Percentiles rank a stretch among this genome's conserved stretches.
phyloP scores from a whole-genome alignment of 441 rosid genomes.

The Viola pubescens region DNA sequence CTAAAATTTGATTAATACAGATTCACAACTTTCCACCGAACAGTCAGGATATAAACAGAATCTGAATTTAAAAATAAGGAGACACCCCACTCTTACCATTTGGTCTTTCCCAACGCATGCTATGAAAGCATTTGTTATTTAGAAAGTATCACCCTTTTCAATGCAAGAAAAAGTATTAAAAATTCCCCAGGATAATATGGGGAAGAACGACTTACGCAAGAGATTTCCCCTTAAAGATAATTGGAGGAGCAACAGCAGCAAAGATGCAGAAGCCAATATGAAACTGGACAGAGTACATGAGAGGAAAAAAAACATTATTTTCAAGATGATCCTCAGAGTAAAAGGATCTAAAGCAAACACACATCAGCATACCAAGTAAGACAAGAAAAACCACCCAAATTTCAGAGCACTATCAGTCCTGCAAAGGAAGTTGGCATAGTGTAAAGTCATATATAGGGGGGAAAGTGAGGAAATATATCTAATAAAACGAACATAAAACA shows the following conservation, averaged over 20 bases:
- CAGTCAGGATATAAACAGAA: neutral
- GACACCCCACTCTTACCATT: neutral
- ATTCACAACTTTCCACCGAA: too few relatives aligned
- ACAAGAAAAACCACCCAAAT: conserved; percentile 84
- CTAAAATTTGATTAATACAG: too few relatives aligned
- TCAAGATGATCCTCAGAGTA: conserved; percentile 11
- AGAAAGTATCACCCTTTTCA: conserved; percentile 1
- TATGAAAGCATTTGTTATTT: neutral
- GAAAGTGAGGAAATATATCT: neutral
- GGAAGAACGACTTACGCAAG: conserved; percentile 60
- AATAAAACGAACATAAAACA: neutral
- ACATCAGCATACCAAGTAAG: conserved; percentile 54
- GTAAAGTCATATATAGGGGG: conserved; percentile 8
- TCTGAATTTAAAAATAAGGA: neutral
- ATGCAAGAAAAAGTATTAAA: neutral
- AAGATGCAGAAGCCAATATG: conserved; percentile 84
- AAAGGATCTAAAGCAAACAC: conserved; percentile 8
- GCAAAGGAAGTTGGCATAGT: conserved; percentile 25
- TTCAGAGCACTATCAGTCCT: conserved; percentile 98
- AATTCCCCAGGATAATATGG: neutral
- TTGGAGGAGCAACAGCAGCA: conserved; percentile 91
- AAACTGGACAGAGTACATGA: conserved; percentile 41
- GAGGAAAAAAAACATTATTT: conserved; percentile 10
- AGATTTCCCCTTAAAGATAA: conserved; percentile 93
- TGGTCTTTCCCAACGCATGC: neutral